Percentiles rank a stretch among this genome's conserved stretches.
Conservation (phyloP, 768 basidiomycete genomes). For the Lentinula aciculospora region DNA sequence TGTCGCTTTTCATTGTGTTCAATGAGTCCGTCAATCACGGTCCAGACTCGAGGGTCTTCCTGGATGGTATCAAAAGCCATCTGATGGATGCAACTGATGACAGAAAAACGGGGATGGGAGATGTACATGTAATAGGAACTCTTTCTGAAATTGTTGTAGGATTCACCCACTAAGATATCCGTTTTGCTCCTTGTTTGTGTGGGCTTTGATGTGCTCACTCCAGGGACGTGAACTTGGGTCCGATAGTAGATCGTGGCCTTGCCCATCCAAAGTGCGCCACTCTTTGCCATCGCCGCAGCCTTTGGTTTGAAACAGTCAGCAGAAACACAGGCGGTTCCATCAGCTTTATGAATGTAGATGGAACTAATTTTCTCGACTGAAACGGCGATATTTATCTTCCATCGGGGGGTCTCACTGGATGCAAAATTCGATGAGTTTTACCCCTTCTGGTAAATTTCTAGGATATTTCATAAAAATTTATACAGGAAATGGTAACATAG, state of each 20-base stretch:
- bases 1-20: neutral
- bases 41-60: neutral
- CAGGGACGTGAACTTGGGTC: neutral
- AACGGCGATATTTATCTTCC: neutral
- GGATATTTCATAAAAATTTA: neutral
- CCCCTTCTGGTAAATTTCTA: too few relatives aligned
- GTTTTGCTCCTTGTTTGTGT: neutral
- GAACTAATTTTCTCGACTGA: neutral
- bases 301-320: neutral
- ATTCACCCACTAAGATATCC: neutral
- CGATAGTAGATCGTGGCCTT: too few relatives aligned
- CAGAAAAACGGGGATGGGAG: neutral
- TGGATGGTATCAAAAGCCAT: neutral
- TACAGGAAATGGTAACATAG: too few relatives aligned
- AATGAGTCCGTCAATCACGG: constrained; percentile 3
- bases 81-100: neutral
- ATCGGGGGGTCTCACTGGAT: neutral
- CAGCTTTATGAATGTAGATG: neutral
- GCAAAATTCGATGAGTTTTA: neutral
- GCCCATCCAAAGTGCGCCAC: neutral
- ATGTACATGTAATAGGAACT: neutral
- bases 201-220: neutral
- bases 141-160: neutral
- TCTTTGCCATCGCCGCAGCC: neutral
- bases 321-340: neutral